Conservation (phyloP, 1,284 basidiomycete genomes). For the Testicularia cyperi region DNA sequence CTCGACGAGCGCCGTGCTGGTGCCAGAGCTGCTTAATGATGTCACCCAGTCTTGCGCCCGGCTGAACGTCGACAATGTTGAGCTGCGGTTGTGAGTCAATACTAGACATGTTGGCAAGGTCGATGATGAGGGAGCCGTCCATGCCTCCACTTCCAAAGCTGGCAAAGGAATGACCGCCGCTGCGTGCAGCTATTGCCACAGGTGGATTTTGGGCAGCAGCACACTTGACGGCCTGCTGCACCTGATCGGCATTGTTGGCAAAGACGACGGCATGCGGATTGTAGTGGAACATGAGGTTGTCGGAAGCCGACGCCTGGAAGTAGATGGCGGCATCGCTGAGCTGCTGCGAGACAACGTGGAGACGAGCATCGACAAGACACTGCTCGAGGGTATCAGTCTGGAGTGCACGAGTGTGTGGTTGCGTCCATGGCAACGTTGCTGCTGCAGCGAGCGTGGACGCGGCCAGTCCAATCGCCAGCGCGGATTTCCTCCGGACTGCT, state of each 20-base stretch:
- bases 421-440: too few species aligned
- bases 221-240: constrained; percentile 51
- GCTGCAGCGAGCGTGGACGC: too few species aligned
- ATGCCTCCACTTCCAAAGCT: constrained; percentile 51
- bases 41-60: constrained; percentile 59
- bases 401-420: too few species aligned
- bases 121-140: constrained; percentile 52
- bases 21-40: constrained; percentile 56
- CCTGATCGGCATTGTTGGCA: constrained; percentile 32
- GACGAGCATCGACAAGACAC: too few species aligned
- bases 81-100: constrained; percentile 31
- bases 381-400: too few species aligned
- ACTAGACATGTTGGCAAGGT: constrained; percentile 46
- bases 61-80: constrained; percentile 46
- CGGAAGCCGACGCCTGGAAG: constrained; percentile 41
- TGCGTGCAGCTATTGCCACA: constrained; percentile 53
- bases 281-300: constrained; percentile 60
- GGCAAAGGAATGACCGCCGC: constrained; percentile 60
- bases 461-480: too few species aligned
- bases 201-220: constrained; percentile 19
- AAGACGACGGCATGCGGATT: constrained; percentile 55
- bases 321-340: constrained; percentile 1
- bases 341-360: background rate
- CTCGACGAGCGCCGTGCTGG: constrained; percentile 38
- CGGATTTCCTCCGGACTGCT: too few species aligned